Percentiles rank a stretch among this genome's conserved stretches.
Conservation (phyloP, 2,329 filamentous ascomycete species). For the Zasmidium cellare region DNA sequence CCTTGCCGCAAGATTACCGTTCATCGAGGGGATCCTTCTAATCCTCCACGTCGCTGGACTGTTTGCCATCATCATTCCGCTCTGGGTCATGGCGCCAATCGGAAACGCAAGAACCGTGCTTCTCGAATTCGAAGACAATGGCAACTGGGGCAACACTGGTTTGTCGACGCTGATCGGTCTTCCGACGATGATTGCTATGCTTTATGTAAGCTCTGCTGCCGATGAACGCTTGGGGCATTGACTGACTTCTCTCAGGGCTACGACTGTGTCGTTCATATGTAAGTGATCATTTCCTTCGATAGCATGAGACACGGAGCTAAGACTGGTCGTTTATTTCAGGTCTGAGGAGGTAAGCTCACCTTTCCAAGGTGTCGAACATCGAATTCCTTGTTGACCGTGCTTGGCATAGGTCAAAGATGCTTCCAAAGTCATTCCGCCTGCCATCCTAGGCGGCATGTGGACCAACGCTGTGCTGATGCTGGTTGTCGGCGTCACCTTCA, state of each 20-base stretch:
- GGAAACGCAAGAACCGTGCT: background rate
- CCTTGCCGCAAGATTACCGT: constrained; percentile 45
- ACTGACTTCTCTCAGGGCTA: background rate
- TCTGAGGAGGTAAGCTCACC: background rate
- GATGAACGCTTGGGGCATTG: background rate
- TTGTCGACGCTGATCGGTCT: constrained; percentile 1
- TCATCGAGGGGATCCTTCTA: constrained; percentile 52
- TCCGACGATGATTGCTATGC: constrained; percentile 5
- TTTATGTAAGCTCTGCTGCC: constrained; percentile 1
- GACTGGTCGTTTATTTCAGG: background rate
- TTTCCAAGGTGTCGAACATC: background rate
- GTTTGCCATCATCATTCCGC: constrained; percentile 52
- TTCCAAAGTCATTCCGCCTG: background rate
- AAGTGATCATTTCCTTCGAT: background rate
- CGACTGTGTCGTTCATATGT: constrained; percentile 2
- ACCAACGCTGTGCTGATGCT: constrained; percentile 2
- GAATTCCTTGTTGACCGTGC: background rate
- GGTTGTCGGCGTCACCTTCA: constrained; percentile 23
- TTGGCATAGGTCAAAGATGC: constrained; percentile 6
- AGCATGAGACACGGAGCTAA: no score
- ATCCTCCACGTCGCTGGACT: constrained; percentile 55
- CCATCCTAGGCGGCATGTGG: background rate
- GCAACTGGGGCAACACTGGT: constrained; percentile 1
- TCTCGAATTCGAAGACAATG: constrained; percentile 2
- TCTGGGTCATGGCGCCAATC: constrained; percentile 39